These are phyloP conservation scores for Tulasnella sp. DNA, from an alignment of 768 basidiomycete genomes.

Conservation along the genomic window DNA sequence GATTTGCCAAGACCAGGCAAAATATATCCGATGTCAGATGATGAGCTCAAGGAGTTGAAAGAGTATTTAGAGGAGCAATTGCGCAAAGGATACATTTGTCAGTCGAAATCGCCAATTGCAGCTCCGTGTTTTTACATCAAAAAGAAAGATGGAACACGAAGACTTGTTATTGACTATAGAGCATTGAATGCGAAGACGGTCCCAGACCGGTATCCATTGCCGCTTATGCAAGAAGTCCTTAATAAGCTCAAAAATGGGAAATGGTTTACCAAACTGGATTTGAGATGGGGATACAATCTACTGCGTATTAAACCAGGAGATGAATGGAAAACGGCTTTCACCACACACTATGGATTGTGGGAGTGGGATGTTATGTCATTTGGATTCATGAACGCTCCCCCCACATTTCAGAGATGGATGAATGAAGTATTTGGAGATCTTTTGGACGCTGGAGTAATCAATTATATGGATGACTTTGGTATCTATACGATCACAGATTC, in stretches of 20 bases:
- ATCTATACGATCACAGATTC: constrained; percentile 18
- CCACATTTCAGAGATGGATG: constrained; percentile 20
- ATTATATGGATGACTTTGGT: constrained; percentile 18
- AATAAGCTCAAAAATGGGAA: constrained; percentile 14
- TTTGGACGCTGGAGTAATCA: constrained; percentile 19
- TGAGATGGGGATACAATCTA: constrained; percentile 21
- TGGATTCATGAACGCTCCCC: constrained; percentile 1
- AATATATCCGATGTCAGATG: constrained; percentile 27
- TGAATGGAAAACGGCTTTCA: constrained; percentile 23
- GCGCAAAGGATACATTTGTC: constrained; percentile 27
- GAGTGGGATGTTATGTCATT: constrained; percentile 22
- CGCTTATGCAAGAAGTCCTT: constrained; percentile 15
- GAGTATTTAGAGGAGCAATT: constrained; percentile 30
- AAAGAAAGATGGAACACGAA: constrained; percentile 16
- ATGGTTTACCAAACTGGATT: constrained; percentile 20
- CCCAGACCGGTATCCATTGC: constrained; percentile 17
- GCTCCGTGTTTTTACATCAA: constrained; percentile 14
- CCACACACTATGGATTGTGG: constrained; percentile 19
- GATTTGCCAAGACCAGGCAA: constrained; percentile 23
- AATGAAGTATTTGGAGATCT: constrained; percentile 17
- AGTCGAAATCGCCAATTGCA: constrained; percentile 21
- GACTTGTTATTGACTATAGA: constrained; percentile 18
- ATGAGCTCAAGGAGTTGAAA: constrained; percentile 26
- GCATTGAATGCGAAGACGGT: constrained; percentile 16
- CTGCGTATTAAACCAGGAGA: constrained; percentile 19